Evolutionary conservation across 441 rosid genomes (phyloP), one percentile per base, ranked within the genome.

Genomic region (Syzygium syzygioides): DNA sequence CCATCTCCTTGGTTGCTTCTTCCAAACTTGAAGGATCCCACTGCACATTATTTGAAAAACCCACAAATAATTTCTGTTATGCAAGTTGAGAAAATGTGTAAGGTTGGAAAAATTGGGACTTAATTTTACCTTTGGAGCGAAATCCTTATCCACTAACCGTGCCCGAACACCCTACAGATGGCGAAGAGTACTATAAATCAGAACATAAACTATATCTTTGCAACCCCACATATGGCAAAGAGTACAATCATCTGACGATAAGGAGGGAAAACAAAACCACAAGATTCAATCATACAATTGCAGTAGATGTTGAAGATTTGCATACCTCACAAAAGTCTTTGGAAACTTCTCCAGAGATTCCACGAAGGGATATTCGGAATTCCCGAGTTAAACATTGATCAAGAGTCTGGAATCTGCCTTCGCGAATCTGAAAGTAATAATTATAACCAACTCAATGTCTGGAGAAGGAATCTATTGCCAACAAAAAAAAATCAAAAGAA

Each of bases 331-430:
- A 93, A 79, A 96, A 94, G 92, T 97, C 98, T 68, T 68, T 91
- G 23, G 98, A 94, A 89, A 95, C 95, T 54, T 32, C 64, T 89
- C 90, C 92, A 54, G 95, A 94, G 90, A 96, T 92, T 86, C 92
- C 93, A 68, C 90, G 90, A 37, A 94, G 91, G 88, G 99, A 95
- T 52, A 92, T 93, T 88, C 94, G 92, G 89, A 94, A 97, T 91
- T 97, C 99, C 59, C 94, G 93, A 91, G 92, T 95, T 91, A 96
- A 95, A 91, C 98, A 97, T 55, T 94, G 96, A 90, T 96, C 98
- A 88, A 95, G 96, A 28, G 96, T 92, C 89, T 95, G 96, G 91
- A 94, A 98, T 93, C 98, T 96, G 90, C 98, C 98, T 89, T 98
- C 98, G 92, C 94, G 91, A 91, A 97, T 94, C 98, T 98, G 84